phyloP scores from a whole-genome alignment of 306 rosid species.

The Medicago truncatula region DNA sequence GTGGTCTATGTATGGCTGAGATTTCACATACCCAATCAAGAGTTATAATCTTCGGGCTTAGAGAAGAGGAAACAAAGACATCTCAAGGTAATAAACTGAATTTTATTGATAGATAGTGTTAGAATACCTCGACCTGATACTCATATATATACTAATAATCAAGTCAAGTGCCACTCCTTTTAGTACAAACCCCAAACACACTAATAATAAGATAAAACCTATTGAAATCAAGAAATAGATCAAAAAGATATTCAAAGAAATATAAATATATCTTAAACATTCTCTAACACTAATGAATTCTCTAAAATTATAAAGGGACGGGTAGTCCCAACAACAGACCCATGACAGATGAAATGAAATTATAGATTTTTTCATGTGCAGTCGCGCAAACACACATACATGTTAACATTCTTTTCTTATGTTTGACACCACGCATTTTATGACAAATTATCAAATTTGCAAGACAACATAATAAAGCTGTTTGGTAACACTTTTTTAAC shows the following conservation, averaged over 20 bases:
- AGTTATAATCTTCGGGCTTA: not conserved
- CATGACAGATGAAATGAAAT: not conserved
- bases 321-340: not conserved
- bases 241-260: not conserved
- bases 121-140: not conserved
- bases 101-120: not conserved
- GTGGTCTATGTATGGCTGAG: not conserved
- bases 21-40: not conserved
- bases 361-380: not conserved
- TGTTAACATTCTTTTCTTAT: not conserved
- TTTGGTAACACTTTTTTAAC: not conserved
- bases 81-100: not conserved
- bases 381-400: not conserved
- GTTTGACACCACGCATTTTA: not conserved
- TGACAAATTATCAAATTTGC: slow-evolving; percentile 12
- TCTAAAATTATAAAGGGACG: not conserved
- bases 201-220: not conserved
- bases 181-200: not conserved
- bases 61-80: not conserved
- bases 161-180: not conserved
- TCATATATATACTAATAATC: not conserved
- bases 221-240: not conserved
- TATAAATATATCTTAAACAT: slow-evolving; percentile 1
- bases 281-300: not conserved
- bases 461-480: not conserved